A percentile compares a stretch with the other conserved stretches of the same genome.
phyloP scores from a whole-genome alignment of 169 alveolate genomes.

The Cardiosporidium cionae region DNA sequence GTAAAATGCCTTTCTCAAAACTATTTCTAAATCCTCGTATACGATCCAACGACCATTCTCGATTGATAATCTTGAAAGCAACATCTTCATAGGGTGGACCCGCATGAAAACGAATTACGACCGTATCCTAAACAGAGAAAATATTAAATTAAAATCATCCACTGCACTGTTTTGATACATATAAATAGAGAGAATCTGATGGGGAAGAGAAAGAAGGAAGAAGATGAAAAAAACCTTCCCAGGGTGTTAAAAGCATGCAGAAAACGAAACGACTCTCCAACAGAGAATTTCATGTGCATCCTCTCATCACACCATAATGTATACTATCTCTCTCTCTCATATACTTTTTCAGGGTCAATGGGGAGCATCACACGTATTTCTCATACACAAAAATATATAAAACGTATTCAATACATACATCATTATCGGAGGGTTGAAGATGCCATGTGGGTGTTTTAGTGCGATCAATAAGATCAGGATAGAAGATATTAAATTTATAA shows the following conservation, averaged over 20 bases:
- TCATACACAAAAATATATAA: not conserved
- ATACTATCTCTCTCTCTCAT: no score
- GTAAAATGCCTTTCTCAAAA: slow-evolving; percentile 50
- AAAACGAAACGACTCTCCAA: no score
- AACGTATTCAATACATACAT: slow-evolving; percentile 27
- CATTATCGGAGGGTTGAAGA: slow-evolving; percentile 75
- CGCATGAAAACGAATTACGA: slow-evolving; percentile 87
- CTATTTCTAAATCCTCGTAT: slow-evolving; percentile 39
- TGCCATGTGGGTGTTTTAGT: slow-evolving; percentile 86
- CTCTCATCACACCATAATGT: no score
- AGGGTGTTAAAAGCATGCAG: no score
- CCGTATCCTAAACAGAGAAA: slow-evolving; percentile 74
- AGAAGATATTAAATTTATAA: slow-evolving; percentile 81
- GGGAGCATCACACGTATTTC: not conserved
- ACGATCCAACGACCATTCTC: slow-evolving; percentile 85
- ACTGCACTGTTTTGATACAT: not conserved
- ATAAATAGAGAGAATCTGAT: no score
- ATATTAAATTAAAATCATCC: not conserved
- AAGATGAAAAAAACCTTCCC: no score
- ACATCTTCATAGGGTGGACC: slow-evolving; percentile 96
- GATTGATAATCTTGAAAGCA: slow-evolving; percentile 89
- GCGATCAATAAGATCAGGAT: slow-evolving; percentile 85
- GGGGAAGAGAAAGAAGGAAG: not conserved
- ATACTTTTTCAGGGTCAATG: no score
- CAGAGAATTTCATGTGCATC: no score